Percentiles rank a stretch among this genome's conserved stretches.
These are phyloP conservation scores for Candida montana DNA, from an alignment of 805 yeast genomes.

Conservation along the genomic window DNA sequence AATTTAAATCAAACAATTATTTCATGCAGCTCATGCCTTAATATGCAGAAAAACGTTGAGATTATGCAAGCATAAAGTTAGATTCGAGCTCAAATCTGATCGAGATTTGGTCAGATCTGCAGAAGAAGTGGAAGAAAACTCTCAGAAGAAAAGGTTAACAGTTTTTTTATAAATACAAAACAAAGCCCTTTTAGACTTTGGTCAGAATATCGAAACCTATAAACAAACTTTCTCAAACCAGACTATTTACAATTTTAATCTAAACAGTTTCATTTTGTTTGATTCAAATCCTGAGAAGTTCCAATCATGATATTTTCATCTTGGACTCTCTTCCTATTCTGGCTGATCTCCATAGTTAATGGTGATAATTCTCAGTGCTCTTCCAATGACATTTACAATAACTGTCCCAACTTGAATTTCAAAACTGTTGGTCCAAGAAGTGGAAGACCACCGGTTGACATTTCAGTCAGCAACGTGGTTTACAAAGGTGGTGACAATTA, in stretches of 20 bases:
- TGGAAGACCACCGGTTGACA: slow-evolving; percentile 11
- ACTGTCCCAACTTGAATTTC: slow-evolving; percentile 9
- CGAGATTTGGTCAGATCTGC: not conserved
- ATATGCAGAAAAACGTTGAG: not conserved
- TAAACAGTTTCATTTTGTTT: too few species aligned
- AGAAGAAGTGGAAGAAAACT: not conserved
- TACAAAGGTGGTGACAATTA: slow-evolving; percentile 7
- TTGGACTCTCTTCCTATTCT: not conserved
- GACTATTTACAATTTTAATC: too few species aligned
- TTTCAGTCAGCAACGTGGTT: slow-evolving; percentile 8
- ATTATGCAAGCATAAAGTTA: too few species aligned
- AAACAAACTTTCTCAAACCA: too few species aligned
- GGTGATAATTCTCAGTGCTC: not conserved
- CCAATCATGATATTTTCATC: not conserved
- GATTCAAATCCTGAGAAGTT: not conserved
- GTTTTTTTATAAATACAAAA: too few species aligned
- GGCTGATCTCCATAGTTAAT: not conserved
- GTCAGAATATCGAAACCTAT: too few species aligned
- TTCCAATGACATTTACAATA: not conserved
- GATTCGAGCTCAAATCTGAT: not conserved
- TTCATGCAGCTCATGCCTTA: too few species aligned
- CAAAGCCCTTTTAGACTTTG: too few species aligned
- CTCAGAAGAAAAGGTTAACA: not conserved
- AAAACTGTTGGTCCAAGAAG: slow-evolving; percentile 2
- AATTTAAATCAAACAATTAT: too few species aligned